Percentiles rank a stretch among this genome's conserved stretches.
phyloP scores from a whole-genome alignment of 202 grass and related monocot genomes.

The Zoysia matrella region DNA sequence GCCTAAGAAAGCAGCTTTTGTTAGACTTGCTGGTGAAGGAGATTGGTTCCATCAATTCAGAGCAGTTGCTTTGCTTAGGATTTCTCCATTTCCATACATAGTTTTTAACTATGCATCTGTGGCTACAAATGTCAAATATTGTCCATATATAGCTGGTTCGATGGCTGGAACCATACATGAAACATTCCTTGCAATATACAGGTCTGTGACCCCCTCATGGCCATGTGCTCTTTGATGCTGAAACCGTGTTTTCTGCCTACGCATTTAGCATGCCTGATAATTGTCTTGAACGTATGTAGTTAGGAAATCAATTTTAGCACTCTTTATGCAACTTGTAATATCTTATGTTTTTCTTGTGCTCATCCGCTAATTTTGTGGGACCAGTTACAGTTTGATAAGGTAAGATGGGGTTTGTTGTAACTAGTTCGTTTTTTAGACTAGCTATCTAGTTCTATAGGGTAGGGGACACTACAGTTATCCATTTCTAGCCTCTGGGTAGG shows the following conservation, averaged over 20 bases:
- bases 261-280: neutral
- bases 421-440: constrained; percentile 5
- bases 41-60: no score
- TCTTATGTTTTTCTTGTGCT: neutral
- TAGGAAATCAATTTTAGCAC: neutral
- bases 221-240: neutral
- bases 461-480: no score
- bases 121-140: constrained; percentile 87
- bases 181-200: constrained; percentile 20
- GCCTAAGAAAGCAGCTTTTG: no score
- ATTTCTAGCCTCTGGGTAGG: no score
- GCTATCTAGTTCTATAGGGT: neutral
- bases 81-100: no score
- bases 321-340: neutral
- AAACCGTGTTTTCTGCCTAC: neutral
- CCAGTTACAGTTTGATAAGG: neutral
- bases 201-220: constrained; percentile 52
- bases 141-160: constrained; percentile 81
- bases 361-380: neutral
- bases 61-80: no score
- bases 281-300: neutral
- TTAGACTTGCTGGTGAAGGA: no score
- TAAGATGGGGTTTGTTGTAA: neutral
- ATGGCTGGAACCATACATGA: constrained; percentile 91
- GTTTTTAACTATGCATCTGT: no score